Conservation (phyloP, 163 green algal genomes). For the Coccomyxa subellipsoidea region DNA sequence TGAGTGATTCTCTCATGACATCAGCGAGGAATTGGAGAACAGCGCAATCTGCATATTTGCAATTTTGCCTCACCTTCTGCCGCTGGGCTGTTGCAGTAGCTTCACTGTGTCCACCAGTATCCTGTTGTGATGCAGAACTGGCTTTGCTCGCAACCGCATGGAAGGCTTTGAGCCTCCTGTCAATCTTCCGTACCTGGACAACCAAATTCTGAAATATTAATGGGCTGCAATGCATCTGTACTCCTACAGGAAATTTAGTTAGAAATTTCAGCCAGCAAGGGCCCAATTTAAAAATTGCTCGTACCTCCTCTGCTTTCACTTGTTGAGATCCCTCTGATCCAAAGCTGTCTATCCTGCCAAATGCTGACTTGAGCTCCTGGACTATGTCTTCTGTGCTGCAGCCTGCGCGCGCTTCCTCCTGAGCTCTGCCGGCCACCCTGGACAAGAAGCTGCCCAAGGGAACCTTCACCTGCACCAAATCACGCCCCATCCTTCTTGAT, state of each 20-base stretch:
- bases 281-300: too few relatives aligned
- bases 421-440: not conserved
- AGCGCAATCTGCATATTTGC: not conserved
- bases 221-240: too few relatives aligned
- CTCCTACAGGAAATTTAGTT: too few relatives aligned
- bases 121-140: not conserved
- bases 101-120: not conserved
- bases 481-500: not conserved
- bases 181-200: conserved; percentile 20
- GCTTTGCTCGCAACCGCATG: not conserved
- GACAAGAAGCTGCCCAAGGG: not conserved
- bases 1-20: too few relatives aligned
- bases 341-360: conserved; percentile 3
- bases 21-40: too few relatives aligned
- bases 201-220: not conserved
- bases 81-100: too few relatives aligned
- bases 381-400: not conserved
- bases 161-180: conserved; percentile 37
- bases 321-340: conserved; percentile 14
- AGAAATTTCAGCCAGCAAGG: too few relatives aligned
- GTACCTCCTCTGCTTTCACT: conserved; percentile 33
- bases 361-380: not conserved
- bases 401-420: not conserved
- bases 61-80: too few relatives aligned
- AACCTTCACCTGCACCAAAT: not conserved